Evolutionary conservation across 2,329 filamentous ascomycete species (phyloP).

Genomic region (Sporothrix sp.): DNA sequence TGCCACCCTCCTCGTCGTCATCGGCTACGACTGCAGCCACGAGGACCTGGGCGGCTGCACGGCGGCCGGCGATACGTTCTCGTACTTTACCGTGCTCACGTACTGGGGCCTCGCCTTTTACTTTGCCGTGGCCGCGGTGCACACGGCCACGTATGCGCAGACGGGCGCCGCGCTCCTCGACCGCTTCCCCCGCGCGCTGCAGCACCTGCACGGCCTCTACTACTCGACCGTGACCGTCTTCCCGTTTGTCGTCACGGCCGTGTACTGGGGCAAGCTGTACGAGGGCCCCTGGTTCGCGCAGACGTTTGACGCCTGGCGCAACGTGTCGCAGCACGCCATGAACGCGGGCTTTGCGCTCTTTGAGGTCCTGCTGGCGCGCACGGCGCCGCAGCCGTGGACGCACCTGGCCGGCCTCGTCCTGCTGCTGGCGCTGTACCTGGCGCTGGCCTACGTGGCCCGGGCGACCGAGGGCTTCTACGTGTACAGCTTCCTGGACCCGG

Average conservation of each 20-base stretch:
- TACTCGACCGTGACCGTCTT: slow-evolving; percentile 54
- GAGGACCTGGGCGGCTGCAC: slow-evolving; percentile 32
- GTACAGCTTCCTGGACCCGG: slow-evolving; percentile 66
- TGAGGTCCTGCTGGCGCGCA: slow-evolving; percentile 61
- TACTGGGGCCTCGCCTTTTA: slow-evolving; percentile 82
- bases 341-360: slow-evolving; percentile 67
- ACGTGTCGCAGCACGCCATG: slow-evolving; percentile 64
- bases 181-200: slow-evolving; percentile 49
- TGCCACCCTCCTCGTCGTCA: slow-evolving; percentile 56
- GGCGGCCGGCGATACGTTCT: slow-evolving; percentile 51
- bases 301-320: slow-evolving; percentile 50
- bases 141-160: slow-evolving; percentile 58
- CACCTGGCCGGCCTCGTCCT: slow-evolving; percentile 59
- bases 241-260: slow-evolving; percentile 60
- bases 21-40: slow-evolving; percentile 55
- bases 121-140: slow-evolving; percentile 54
- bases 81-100: slow-evolving; percentile 72
- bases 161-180: slow-evolving; percentile 46
- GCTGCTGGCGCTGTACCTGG: slow-evolving; percentile 63
- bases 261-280: slow-evolving; percentile 60
- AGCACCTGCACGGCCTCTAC: slow-evolving; percentile 54
- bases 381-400: slow-evolving; percentile 49
- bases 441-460: slow-evolving; percentile 62
- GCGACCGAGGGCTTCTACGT: slow-evolving; percentile 64
- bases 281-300: slow-evolving; percentile 38